These are phyloP conservation scores for Globisporangium okanoganense DNA, from an alignment of 352 stramenopile species.

Conservation along the genomic window DNA sequence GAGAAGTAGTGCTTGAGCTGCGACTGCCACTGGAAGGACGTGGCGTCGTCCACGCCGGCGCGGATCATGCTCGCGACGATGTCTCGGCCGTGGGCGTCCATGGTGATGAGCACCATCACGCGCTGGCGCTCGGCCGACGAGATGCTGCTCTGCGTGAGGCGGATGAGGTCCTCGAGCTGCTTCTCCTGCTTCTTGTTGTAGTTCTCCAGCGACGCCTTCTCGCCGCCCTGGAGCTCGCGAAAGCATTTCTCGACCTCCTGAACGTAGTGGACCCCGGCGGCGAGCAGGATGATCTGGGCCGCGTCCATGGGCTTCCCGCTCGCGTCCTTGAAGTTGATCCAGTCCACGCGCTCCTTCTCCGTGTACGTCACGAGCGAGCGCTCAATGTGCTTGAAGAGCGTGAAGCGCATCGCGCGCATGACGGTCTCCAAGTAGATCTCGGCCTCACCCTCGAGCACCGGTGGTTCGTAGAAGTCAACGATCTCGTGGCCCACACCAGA, in stretches of 20 bases:
- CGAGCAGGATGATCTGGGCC: conserved; percentile 94
- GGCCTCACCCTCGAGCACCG: conserved; percentile 93
- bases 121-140: conserved; percentile 90
- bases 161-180: conserved; percentile 93
- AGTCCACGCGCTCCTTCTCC: conserved; percentile 90
- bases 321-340: conserved; percentile 94
- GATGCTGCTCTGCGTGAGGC: conserved; percentile 89
- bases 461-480: conserved; percentile 90
- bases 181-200: conserved; percentile 93
- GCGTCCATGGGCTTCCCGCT: conserved; percentile 88
- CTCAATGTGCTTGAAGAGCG: conserved; percentile 94
- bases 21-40: conserved; percentile 93
- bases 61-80: conserved; percentile 96
- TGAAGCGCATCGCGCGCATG: conserved; percentile 92
- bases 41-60: conserved; percentile 76
- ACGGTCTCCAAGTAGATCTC: conserved; percentile 97
- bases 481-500: conserved; percentile 93
- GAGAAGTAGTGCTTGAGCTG: conserved; percentile 96
- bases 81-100: conserved; percentile 93
- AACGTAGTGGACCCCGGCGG: conserved; percentile 92
- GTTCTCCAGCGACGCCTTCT: conserved; percentile 84
- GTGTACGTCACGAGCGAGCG: conserved; percentile 90
- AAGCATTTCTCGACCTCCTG: conserved; percentile 89
- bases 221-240: conserved; percentile 60
- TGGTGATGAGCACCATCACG: conserved; percentile 96